phyloP scores from a whole-genome alignment of 108 stramenopile genomes.

The Stephanodiscus minutulus region DNA sequence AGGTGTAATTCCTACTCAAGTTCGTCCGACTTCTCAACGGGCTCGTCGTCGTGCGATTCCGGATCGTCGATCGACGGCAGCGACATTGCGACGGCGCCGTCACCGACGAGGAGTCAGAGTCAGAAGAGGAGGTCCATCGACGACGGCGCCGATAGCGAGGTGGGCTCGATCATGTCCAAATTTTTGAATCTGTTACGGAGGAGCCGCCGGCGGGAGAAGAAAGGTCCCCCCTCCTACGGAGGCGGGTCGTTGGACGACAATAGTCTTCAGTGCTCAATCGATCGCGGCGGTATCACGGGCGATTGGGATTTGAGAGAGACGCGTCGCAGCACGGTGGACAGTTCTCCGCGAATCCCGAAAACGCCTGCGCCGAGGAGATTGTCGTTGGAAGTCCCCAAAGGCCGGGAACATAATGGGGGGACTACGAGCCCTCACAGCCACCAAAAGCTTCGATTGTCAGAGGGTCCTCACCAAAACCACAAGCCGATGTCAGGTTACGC shows the following conservation, averaged over 20 bases:
- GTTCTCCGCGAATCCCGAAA: not conserved
- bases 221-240: not conserved
- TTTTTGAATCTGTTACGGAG: not conserved
- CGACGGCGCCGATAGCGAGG: not conserved
- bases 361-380: not conserved
- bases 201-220: not conserved
- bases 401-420: too few relatives aligned
- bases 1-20: not conserved
- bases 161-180: not conserved
- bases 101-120: not conserved
- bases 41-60: not conserved
- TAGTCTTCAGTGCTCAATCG: not conserved
- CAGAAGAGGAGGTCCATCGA: not conserved
- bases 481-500: too few relatives aligned
- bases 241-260: too few relatives aligned
- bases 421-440: too few relatives aligned
- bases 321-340: not conserved
- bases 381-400: too few relatives aligned
- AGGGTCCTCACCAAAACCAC: too few relatives aligned
- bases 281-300: not conserved
- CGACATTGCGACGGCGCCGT: not conserved
- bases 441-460: too few relatives aligned
- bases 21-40: not conserved
- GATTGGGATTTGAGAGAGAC: not conserved
- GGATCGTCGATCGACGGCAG: not conserved